Percentiles rank a stretch among this genome's conserved stretches.
Evolutionary conservation across 2,329 filamentous ascomycete species (phyloP).

Genomic region (Sordariomycetes sp.): DNA sequence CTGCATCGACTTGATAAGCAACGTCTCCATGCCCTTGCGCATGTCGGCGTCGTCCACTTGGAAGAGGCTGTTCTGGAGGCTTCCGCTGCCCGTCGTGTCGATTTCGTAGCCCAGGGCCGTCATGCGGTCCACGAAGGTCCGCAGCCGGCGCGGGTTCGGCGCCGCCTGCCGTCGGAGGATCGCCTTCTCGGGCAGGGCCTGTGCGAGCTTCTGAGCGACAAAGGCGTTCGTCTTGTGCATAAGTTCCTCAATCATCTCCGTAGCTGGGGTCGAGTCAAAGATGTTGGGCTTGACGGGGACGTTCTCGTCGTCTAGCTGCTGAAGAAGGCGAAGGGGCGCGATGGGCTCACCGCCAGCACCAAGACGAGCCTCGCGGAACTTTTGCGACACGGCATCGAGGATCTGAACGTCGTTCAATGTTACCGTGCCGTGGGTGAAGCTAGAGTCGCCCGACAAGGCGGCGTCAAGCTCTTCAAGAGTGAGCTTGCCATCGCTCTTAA

Average conservation of each 20-base stretch:
- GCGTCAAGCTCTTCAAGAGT: slow-evolving; percentile 77
- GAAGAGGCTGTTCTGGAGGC: slow-evolving; percentile 89
- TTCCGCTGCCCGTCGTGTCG: slow-evolving; percentile 78
- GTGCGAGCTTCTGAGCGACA: slow-evolving; percentile 71
- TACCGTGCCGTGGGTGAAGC: slow-evolving; percentile 50
- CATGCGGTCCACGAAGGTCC: slow-evolving; percentile 90
- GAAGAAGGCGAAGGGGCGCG: slow-evolving; percentile 74
- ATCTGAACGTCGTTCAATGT: slow-evolving; percentile 67
- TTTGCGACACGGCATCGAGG: slow-evolving; percentile 69
- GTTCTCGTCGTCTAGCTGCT: slow-evolving; percentile 95
- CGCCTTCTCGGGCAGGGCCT: slow-evolving; percentile 79
- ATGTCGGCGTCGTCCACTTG: slow-evolving; percentile 79
- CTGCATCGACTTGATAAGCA: slow-evolving; percentile 89
- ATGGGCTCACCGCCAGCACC: slow-evolving; percentile 68
- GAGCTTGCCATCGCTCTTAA: slow-evolving; percentile 82
- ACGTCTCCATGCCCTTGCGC: slow-evolving; percentile 94
- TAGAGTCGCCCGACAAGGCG: slow-evolving; percentile 49
- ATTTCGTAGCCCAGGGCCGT: slow-evolving; percentile 79
- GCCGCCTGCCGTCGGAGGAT: slow-evolving; percentile 75
- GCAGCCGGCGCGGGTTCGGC: slow-evolving; percentile 77
- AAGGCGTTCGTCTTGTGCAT: slow-evolving; percentile 85
- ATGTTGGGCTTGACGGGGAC: slow-evolving; percentile 94
- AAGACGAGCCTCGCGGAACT: slow-evolving; percentile 80
- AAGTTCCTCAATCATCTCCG: slow-evolving; percentile 90
- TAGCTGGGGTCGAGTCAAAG: slow-evolving; percentile 78